Evolutionary conservation across 768 basidiomycete genomes (phyloP), one percentile per base, ranked within the genome.

Genomic region (Leccinellum luteum): DNA sequence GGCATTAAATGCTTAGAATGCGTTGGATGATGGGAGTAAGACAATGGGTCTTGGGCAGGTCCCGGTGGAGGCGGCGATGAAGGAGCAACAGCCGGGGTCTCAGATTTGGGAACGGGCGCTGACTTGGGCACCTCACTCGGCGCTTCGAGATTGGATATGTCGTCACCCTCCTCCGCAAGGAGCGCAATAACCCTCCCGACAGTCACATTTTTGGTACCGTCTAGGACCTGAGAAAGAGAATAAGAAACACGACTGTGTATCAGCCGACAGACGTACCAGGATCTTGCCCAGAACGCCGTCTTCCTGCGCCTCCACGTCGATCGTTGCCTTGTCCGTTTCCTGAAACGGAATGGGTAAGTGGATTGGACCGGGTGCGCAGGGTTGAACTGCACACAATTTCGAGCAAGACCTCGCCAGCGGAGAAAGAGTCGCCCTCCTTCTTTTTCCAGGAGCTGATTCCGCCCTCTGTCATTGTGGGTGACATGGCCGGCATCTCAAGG

Each of bases 281-380:
- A 98, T 96, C 78, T 92, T 98, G 55, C 89, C 95, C 69, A 99
- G 75, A 15, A 98, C 74, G 61, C 97, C 97, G 66, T 98, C 95
- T 30, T 98, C 96, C 74, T 95, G 95, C 14, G 97, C 94, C 75
- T 99, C 97, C 7, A 99, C 96, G 71, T 99, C 97, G 68, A 98
- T 97, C 2, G 94, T 95, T 15, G 96, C 91, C 74, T 93, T 93
- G 80, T 94, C 92, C 44, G 92, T 94, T 80, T 94, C 92, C 92
- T 94, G 73, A 56, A 54, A 54, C 30, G 27, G 30, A 45, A 60
- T 12, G 19, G 1, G 19, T 19, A 43, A 56, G 55, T 21, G n/a
- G 48, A 45, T 6, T 54, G 51, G 38, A 17, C 32, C 14, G 41
- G 28, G 44, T 47, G 19, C 27, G 50, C 48, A 54, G 52, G 48